Conservation (phyloP, 352 stramenopile genomes). For the Discostella stelligera region DNA sequence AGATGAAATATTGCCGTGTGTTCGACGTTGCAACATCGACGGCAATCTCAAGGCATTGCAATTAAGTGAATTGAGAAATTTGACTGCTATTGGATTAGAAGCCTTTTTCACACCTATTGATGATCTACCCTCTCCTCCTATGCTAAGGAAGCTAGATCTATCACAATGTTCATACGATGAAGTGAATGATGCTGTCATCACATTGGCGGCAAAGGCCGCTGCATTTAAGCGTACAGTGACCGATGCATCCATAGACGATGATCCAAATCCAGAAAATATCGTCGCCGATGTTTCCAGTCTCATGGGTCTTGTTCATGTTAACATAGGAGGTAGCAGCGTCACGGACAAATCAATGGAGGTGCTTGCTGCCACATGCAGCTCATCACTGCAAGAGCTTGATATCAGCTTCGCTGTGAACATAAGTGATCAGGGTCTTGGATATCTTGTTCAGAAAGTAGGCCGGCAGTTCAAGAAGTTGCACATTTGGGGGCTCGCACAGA, state of each 20-base stretch:
- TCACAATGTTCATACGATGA: slow-evolving; percentile 59
- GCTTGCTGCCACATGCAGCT: slow-evolving; percentile 54
- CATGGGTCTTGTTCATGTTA: slow-evolving; percentile 59
- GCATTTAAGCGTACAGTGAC: slow-evolving; percentile 40
- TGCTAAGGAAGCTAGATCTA: slow-evolving; percentile 61
- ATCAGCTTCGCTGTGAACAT: slow-evolving; percentile 69
- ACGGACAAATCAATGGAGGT: slow-evolving; percentile 71
- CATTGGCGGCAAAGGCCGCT: slow-evolving; percentile 45
- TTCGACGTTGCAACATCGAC: slow-evolving; percentile 59
- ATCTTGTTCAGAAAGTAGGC: slow-evolving; percentile 64
- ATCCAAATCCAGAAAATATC: slow-evolving; percentile 39
- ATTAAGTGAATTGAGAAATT: slow-evolving; percentile 58
- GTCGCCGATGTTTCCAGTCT: slow-evolving; percentile 33
- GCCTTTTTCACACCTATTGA: slow-evolving; percentile 70
- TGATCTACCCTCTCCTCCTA: slow-evolving; percentile 53
- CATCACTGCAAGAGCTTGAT: slow-evolving; percentile 66
- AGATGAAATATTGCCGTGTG: slow-evolving; percentile 64
- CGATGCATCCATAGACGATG: slow-evolving; percentile 23
- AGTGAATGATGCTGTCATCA: slow-evolving; percentile 71
- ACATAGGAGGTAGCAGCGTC: slow-evolving; percentile 61
- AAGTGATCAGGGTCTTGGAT: slow-evolving; percentile 71
- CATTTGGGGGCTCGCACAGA: slow-evolving; percentile 74
- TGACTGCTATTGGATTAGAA: slow-evolving; percentile 64
- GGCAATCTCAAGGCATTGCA: slow-evolving; percentile 55
- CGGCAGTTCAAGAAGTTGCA: slow-evolving; percentile 66